Evolutionary conservation across 148 eudicot genomes (phyloP).

Genomic region (Beta vulgaris): DNA sequence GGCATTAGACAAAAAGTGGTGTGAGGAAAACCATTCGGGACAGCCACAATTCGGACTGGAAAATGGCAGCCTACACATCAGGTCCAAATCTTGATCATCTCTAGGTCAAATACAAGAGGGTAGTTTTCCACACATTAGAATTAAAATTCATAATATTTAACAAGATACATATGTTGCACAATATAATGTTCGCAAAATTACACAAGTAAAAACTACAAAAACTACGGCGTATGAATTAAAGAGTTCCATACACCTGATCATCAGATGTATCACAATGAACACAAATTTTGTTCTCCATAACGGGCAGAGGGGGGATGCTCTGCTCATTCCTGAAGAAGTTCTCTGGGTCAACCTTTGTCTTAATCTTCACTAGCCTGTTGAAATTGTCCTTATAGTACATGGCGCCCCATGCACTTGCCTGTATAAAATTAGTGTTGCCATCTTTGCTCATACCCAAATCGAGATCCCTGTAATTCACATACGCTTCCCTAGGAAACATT

Average conservation of each 20-base stretch:
- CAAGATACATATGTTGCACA: not conserved
- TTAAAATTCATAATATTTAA: not conserved
- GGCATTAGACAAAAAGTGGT: no score
- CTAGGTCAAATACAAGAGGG: not conserved
- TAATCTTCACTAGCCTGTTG: constrained; percentile 31
- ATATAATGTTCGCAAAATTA: not conserved
- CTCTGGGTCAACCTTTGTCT: constrained; percentile 30
- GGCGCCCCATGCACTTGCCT: constrained; percentile 32
- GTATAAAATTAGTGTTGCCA: constrained; percentile 27
- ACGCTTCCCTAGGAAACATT: constrained; percentile 34
- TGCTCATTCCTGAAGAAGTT: constrained; percentile 38
- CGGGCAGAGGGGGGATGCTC: constrained; percentile 39
- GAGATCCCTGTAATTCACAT: constrained; percentile 36
- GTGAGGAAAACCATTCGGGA: no score
- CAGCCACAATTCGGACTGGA: no score
- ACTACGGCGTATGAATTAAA: constrained; percentile 6
- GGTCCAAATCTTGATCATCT: no score
- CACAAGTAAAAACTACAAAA: constrained; percentile 12
- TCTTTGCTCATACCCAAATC: constrained; percentile 34
- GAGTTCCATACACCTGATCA: constrained; percentile 9
- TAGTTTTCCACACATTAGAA: not conserved
- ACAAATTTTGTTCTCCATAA: constrained; percentile 19
- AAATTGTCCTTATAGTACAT: constrained; percentile 37
- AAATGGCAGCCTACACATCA: no score
- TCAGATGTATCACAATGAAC: constrained; percentile 13